Base-by-base conservation (phyloP, 2,329 filamentous ascomycete species). In the Diaporthe destruens region DNA sequence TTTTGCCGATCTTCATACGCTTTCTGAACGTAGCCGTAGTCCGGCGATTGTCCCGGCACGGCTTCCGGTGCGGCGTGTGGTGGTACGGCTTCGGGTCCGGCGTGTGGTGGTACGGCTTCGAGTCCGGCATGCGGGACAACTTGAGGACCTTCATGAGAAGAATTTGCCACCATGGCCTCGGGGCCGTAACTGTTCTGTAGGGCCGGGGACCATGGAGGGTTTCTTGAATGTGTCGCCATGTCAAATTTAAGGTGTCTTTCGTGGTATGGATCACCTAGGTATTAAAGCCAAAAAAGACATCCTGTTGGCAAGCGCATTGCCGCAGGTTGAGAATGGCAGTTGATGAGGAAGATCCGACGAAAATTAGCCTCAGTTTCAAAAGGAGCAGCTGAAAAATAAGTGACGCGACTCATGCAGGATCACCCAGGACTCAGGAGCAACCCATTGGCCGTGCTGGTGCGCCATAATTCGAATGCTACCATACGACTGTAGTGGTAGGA, bases 301-400 rank as follows among this genome's bases (percentile, higher is more conserved):
- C n/a, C 20, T 57, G 54, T 2, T 23, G 29, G n/a, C 36, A 12
- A 59, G 42, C n/a, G n/a, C 56, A 20, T 59, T 14, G 56, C 56
- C 56, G 12, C 9, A 5, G 34, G 18, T 23, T 5, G 42, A 39
- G 29, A n/a, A 59, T 59, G 34, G 36, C n/a, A 44, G 4, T n/a
- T 59, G 34, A 54, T 6, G 25, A 9, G 56, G 14, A 42, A 18
- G 56, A 59, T 59, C n/a, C 42, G 36, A 29, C 9, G n/a, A 25
- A 36, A 25, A 18, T 23, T 20, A 23, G 55, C 18, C 55, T 57
- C 34, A 18, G 55, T 57, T 57, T 57, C 55, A 42, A 59, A 42
- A 59, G 56, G 36, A 59, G n/a, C 36, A 59, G 56, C 56, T 59
- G 56, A 59, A 59, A 59, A 59, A 2, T 42, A 42, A n/a, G 8